Conservation (phyloP, 2,329 filamentous ascomycete species). For the Colletotrichum brevisporum region DNA sequence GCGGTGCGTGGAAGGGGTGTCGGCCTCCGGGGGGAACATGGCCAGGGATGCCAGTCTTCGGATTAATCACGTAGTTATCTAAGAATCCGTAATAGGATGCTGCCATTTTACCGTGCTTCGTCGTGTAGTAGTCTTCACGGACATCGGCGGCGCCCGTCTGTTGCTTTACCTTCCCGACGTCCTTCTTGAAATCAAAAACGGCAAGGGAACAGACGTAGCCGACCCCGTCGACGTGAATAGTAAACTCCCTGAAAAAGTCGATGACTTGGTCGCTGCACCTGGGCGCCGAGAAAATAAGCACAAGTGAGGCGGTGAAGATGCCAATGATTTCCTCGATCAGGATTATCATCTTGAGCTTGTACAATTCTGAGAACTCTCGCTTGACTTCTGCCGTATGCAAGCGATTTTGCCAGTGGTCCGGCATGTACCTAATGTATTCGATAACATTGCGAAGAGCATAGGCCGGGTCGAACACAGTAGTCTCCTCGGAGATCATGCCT, state of each 20-base stretch:
- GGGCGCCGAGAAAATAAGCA: slow-evolving; percentile 88
- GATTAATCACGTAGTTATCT: slow-evolving; percentile 88
- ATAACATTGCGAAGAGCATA: slow-evolving; percentile 91
- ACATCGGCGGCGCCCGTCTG: slow-evolving; percentile 67
- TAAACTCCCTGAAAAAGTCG: slow-evolving; percentile 98
- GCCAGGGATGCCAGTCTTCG: slow-evolving; percentile 75
- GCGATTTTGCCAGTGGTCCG: slow-evolving; percentile 87
- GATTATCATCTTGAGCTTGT: slow-evolving; percentile 92
- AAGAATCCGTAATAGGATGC: slow-evolving; percentile 96
- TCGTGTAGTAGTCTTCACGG: slow-evolving; percentile 92
- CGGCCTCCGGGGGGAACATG: slow-evolving; percentile 68
- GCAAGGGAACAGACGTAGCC: slow-evolving; percentile 98
- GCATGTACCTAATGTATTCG: slow-evolving; percentile 92
- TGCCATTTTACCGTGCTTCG: slow-evolving; percentile 98
- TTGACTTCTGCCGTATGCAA: slow-evolving; percentile 97
- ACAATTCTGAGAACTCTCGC: slow-evolving; percentile 88
- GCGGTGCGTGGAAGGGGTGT: slow-evolving; percentile 80
- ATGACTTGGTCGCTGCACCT: slow-evolving; percentile 93
- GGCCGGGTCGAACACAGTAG: slow-evolving; percentile 91
- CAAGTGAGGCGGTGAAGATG: slow-evolving; percentile 91
- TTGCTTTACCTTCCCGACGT: slow-evolving; percentile 63
- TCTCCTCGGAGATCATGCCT: slow-evolving; percentile 89
- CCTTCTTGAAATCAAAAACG: slow-evolving; percentile 96
- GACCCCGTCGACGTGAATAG: slow-evolving; percentile 94
- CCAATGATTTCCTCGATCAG: slow-evolving; percentile 94